These are phyloP conservation scores for Ophiocordyceps camponoti-saundersi DNA, from an alignment of 2,329 filamentous ascomycete genomes.

Conservation along the genomic window DNA sequence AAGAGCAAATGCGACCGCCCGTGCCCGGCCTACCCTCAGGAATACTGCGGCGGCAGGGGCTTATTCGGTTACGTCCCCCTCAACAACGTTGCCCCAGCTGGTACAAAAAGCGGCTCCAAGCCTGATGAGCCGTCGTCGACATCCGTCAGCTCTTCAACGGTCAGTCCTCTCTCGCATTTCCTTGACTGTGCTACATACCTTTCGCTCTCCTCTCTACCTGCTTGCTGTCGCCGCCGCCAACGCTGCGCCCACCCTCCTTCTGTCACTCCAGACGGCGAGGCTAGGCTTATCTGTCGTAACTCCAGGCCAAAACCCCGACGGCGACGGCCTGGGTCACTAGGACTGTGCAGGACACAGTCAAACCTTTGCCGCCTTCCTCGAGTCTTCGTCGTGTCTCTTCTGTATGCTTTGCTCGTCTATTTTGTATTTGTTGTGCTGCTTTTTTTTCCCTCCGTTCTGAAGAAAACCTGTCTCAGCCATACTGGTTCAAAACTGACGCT, in stretches of 20 bases:
- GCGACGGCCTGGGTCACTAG: constrained; percentile 16
- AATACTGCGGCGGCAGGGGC: constrained; percentile 46
- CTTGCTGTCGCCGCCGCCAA: not conserved
- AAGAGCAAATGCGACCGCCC: constrained; percentile 30
- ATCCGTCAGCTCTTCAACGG: not conserved
- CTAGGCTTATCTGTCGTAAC: constrained; percentile 10
- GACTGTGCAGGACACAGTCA: constrained; percentile 17
- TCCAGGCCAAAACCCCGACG: constrained; percentile 11
- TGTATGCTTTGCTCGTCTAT: constrained; percentile 18
- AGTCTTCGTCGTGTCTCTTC: constrained; percentile 10
- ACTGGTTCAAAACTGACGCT: not conserved
- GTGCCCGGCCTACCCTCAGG: constrained; percentile 53
- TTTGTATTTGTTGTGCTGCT: not conserved
- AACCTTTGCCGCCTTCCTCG: constrained; percentile 8
- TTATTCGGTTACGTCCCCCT: constrained; percentile 51
- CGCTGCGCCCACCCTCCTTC: not conserved
- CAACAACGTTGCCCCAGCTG: constrained; percentile 29
- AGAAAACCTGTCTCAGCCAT: too few relatives aligned
- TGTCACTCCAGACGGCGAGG: not conserved
- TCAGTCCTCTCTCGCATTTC: not conserved
- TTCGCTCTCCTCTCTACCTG: not conserved
- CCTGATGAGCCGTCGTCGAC: constrained; percentile 5
- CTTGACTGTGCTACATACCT: not conserved
- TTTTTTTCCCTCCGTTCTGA: not conserved
- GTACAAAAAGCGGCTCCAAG: constrained; percentile 24